Evolutionary conservation across 129 eudicot genomes (phyloP).

Genomic region (Mikania micrantha): DNA sequence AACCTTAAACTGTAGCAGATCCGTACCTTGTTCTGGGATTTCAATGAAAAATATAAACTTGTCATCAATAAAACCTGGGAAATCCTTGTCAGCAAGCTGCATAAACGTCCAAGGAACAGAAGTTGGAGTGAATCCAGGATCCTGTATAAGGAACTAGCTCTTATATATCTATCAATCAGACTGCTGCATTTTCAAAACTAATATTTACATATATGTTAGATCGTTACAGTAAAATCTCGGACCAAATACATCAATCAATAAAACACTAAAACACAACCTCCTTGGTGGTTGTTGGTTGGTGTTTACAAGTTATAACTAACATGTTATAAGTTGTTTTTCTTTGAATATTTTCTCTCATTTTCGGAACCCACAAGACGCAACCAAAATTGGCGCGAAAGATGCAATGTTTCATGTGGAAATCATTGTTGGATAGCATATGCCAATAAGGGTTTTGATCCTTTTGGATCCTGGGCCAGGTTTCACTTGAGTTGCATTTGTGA

Average conservation of each 20-base stretch:
- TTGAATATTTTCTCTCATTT: not conserved
- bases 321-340: not conserved
- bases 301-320: constrained; percentile 3
- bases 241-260: not conserved
- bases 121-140: constrained; percentile 36
- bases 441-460: too few species aligned
- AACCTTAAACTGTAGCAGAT: constrained; percentile 46
- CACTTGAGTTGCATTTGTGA: too few species aligned
- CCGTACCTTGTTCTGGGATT: constrained; percentile 47
- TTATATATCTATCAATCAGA: not conserved
- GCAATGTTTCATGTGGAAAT: too few species aligned
- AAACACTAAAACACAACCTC: not conserved
- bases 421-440: too few species aligned
- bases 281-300: constrained; percentile 1
- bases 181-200: constrained; percentile 12
- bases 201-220: not conserved
- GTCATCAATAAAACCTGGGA: constrained; percentile 24
- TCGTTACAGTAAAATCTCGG: constrained; percentile 11
- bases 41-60: constrained; percentile 34
- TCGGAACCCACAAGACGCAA: not conserved
- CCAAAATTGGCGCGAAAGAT: not conserved
- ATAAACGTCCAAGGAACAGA: constrained; percentile 42
- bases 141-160: constrained; percentile 34
- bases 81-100: constrained; percentile 39
- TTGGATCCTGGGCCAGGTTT: too few species aligned